These are phyloP conservation scores for Aspergillus jensenii DNA, from an alignment of 2,329 filamentous ascomycete genomes.

Conservation along the genomic window DNA sequence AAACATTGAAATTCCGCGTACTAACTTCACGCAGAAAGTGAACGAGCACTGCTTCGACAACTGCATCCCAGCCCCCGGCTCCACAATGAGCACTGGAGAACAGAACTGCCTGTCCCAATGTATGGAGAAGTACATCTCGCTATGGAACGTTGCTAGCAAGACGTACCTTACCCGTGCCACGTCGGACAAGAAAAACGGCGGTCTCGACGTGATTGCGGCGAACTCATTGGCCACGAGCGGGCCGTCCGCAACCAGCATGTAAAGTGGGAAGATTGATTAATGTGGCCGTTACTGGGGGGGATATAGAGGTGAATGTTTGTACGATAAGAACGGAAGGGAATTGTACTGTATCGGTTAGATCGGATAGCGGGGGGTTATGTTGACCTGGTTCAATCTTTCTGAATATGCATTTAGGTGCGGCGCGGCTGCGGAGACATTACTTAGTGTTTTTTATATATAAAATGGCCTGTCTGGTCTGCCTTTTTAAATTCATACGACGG, in stretches of 20 bases:
- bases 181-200: slow-evolving; percentile 58
- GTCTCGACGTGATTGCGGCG: slow-evolving; percentile 25
- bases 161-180: slow-evolving; percentile 61
- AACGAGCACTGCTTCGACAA: slow-evolving; percentile 79
- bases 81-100: slow-evolving; percentile 66
- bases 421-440: background rate
- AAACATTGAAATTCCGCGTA: background rate
- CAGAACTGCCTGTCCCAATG: slow-evolving; percentile 70
- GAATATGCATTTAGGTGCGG: background rate
- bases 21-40: slow-evolving; percentile 60
- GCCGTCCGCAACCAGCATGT: slow-evolving; percentile 2
- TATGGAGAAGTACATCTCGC: slow-evolving; percentile 81
- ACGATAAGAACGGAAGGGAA: background rate
- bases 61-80: slow-evolving; percentile 68
- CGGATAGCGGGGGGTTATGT: background rate
- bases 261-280: background rate
- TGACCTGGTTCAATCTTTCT: background rate
- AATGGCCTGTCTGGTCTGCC: slow-evolving; percentile 10
- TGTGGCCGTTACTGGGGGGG: background rate
- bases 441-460: background rate
- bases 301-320: background rate
- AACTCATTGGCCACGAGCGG: slow-evolving; percentile 15
- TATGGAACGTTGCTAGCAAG: slow-evolving; percentile 73
- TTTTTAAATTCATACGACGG: slow-evolving; percentile 13
- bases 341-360: background rate